Evolutionary conservation across 169 alveolate genomes (phyloP).

Genomic region (Plasmodium gaboni): DNA sequence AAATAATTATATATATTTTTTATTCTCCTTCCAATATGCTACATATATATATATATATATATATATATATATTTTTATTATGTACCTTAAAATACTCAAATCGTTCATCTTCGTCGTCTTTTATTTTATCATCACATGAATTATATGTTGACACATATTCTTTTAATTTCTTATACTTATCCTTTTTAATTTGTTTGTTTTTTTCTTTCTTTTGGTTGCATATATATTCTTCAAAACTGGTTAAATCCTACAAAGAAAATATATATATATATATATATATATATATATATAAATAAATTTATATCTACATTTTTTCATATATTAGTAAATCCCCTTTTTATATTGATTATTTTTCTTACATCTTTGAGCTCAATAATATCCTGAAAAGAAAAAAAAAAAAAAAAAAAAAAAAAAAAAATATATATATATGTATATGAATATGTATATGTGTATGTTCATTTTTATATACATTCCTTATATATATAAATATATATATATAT

Average conservation of each 20-base stretch:
- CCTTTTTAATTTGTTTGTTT: slow-evolving; percentile 6
- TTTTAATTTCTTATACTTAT: background rate
- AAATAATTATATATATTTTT: background rate
- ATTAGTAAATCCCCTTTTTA: background rate
- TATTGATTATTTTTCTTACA: slow-evolving; percentile 7
- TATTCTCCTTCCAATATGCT: background rate
- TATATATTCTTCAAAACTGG: slow-evolving; percentile 39
- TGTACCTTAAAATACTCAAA: slow-evolving; percentile 71
- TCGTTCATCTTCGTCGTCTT: slow-evolving; percentile 50
- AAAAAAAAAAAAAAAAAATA: background rate
- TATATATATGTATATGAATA: background rate
- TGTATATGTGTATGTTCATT: background rate
- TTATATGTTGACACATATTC: background rate
- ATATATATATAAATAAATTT: background rate
- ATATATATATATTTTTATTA: background rate
- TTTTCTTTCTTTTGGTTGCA: slow-evolving; percentile 2
- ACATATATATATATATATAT: slow-evolving; percentile 5
- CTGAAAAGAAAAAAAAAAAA: slow-evolving; percentile 5
- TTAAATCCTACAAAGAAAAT: slow-evolving; percentile 25
- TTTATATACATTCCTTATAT: background rate
- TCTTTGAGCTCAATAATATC: slow-evolving; percentile 34
- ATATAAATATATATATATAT: background rate
- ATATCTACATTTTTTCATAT: background rate
- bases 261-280: too few species aligned
- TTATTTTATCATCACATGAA: background rate